Evolutionary conservation across 2,329 filamentous ascomycete genomes (phyloP).

Genomic region (Aureobasidium sp.): DNA sequence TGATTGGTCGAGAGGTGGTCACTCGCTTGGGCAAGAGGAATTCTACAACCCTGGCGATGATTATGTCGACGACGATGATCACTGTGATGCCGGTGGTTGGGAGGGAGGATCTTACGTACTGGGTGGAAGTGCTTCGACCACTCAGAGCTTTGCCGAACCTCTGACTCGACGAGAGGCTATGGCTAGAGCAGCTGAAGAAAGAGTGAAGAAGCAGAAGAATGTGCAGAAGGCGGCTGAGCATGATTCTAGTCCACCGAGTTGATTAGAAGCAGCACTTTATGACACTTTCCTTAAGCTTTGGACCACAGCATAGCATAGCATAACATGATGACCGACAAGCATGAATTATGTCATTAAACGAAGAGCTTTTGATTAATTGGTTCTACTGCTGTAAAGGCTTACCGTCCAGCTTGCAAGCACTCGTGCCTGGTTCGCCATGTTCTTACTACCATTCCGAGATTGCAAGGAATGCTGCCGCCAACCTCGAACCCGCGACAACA

Average conservation of each 20-base stretch:
- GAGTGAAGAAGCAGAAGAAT: constrained; percentile 45
- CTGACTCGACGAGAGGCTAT: constrained; percentile 65
- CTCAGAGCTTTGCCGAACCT: constrained; percentile 29
- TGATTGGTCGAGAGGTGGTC: constrained; percentile 69
- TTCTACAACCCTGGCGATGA: constrained; percentile 46
- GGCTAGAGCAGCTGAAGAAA: constrained; percentile 64
- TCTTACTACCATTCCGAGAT: not conserved
- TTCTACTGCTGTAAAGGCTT: not conserved
- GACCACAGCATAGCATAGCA: not conserved
- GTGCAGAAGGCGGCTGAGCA: constrained; percentile 23
- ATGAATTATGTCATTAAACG: not conserved
- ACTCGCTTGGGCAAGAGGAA: constrained; percentile 50
- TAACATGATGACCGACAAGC: not conserved
- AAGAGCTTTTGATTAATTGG: not conserved
- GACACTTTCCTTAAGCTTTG: not conserved
- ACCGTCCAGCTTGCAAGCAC: not conserved
- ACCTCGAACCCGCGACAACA: not conserved
- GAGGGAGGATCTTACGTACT: constrained; percentile 68
- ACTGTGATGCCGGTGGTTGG: constrained; percentile 67
- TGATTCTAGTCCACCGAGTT: not conserved
- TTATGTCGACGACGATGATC: constrained; percentile 37
- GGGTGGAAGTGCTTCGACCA: constrained; percentile 26
- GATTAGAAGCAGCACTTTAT: not conserved
- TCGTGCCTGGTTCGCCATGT: not conserved
- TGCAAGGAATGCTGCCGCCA: not conserved